phyloP scores from a whole-genome alignment of 202 grass and related monocot species.

The Panicum virgatum region DNA sequence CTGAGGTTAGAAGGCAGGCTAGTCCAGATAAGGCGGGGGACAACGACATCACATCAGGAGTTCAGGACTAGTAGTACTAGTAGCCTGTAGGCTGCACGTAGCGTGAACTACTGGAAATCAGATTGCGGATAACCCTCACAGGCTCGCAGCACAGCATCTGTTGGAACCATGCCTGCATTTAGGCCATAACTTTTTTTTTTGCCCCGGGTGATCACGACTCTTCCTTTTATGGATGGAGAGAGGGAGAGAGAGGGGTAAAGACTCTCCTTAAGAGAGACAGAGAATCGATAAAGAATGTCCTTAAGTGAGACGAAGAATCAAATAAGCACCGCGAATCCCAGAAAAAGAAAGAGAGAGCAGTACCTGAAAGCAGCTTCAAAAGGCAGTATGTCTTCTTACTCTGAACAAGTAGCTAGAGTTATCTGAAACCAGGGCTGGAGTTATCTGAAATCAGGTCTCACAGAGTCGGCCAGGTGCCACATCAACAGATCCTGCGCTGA shows the following conservation, averaged over 20 bases:
- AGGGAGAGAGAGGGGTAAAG: neutral
- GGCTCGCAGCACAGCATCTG: no score
- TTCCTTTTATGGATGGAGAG: neutral
- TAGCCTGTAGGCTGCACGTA: neutral
- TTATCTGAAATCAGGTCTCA: neutral
- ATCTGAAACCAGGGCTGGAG: neutral
- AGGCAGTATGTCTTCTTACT: neutral
- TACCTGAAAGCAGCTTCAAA: neutral
- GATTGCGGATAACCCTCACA: slow-evolving; percentile 9
- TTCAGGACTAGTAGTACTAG: neutral
- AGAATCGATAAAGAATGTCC: neutral
- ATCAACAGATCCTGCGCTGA: neutral
- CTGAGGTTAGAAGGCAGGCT: neutral
- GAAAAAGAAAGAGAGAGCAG: neutral
- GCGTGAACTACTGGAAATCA: neutral
- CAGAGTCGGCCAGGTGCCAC: neutral
- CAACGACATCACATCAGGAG: neutral
- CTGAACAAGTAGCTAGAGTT: neutral
- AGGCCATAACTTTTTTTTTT: neutral
- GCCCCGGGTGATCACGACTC: neutral
- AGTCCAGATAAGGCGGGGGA: neutral
- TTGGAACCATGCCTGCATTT: no score
- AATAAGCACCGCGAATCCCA: neutral
- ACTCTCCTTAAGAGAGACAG: neutral
- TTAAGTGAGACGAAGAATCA: neutral